These are phyloP conservation scores for Trichoderma sp. DNA, from an alignment of 2,329 filamentous ascomycete genomes.

Conservation along the genomic window DNA sequence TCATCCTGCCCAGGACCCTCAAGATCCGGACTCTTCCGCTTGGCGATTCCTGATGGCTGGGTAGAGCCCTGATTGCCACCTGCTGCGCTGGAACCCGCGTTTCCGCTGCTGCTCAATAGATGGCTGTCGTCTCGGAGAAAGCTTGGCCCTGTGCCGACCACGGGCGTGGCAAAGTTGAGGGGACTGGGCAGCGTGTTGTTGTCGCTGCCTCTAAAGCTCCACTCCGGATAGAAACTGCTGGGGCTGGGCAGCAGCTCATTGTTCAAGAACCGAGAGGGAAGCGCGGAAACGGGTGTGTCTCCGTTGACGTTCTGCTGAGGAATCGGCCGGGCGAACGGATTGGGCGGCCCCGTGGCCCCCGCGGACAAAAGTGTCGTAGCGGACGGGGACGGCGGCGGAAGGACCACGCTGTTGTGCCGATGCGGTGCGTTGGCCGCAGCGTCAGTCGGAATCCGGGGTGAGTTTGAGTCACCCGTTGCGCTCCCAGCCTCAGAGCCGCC, in stretches of 20 bases:
- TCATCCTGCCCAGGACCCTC: constrained; percentile 47
- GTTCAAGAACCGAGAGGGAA: constrained; percentile 88
- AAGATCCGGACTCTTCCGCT: constrained; percentile 61
- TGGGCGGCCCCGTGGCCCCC: constrained; percentile 87
- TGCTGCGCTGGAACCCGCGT: constrained; percentile 27
- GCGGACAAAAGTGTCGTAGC: constrained; percentile 84
- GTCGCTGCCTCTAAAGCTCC: constrained; percentile 73
- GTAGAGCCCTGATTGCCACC: constrained; percentile 21
- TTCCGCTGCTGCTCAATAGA: constrained; percentile 30
- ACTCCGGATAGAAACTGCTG: constrained; percentile 89
- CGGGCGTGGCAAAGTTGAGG: constrained; percentile 86
- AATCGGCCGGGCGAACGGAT: constrained; percentile 88
- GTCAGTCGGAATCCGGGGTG: constrained; percentile 62
- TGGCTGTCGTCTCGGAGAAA: constrained; percentile 61
- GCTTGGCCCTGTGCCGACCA: constrained; percentile 62
- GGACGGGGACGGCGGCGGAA: constrained; percentile 91
- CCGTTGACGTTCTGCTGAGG: constrained; percentile 66
- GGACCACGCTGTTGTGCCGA: constrained; percentile 66
- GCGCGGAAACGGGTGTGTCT: constrained; percentile 81
- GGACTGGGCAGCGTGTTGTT: constrained; percentile 90
- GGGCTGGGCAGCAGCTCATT: constrained; percentile 88
- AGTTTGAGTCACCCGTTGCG: constrained; percentile 70
- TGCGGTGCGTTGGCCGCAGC: constrained; percentile 58
- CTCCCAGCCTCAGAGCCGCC: constrained; percentile 79
- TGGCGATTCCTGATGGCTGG: constrained; percentile 37